A percentile compares a stretch with the other conserved stretches of the same genome.
Conservation (phyloP, 2,329 filamentous ascomycete species). For the Blumeriella jaapii region DNA sequence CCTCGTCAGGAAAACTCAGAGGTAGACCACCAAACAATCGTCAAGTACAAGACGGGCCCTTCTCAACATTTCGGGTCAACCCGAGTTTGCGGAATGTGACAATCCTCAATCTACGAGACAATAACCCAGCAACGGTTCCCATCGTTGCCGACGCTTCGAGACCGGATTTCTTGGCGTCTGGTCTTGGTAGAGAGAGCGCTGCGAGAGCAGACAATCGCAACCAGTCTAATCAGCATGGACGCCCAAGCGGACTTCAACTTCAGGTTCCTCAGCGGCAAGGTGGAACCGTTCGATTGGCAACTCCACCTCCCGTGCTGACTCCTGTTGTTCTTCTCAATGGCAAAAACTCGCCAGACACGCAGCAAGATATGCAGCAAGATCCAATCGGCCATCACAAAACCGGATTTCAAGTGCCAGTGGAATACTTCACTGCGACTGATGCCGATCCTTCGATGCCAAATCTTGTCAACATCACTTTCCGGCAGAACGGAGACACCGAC, state of each 20-base stretch:
- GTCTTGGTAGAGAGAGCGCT: background rate
- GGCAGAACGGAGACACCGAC: constrained; percentile 23
- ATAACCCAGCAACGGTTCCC: constrained; percentile 31
- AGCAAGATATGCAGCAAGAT: constrained; percentile 17
- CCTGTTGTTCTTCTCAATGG: constrained; percentile 38
- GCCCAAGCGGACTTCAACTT: constrained; percentile 43
- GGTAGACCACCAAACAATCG: constrained; percentile 70
- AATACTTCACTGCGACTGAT: constrained; percentile 20
- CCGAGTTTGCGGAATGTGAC: constrained; percentile 37
- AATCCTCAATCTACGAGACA: constrained; percentile 34
- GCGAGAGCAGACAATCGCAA: constrained; percentile 13
- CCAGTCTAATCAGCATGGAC: constrained; percentile 16
- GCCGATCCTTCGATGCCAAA: constrained; percentile 17
- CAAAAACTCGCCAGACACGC: constrained; percentile 23
- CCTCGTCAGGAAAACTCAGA: constrained; percentile 57
- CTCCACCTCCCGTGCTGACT: constrained; percentile 33
- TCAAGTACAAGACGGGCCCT: constrained; percentile 53
- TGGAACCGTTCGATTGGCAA: constrained; percentile 51
- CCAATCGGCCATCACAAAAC: constrained; percentile 13
- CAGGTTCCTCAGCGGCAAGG: constrained; percentile 52
- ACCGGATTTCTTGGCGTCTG: constrained; percentile 25
- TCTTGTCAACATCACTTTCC: constrained; percentile 23
- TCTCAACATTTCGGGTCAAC: constrained; percentile 57
- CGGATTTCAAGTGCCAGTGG: no score
- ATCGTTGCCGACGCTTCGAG: constrained; percentile 32